phyloP scores from a whole-genome alignment of 257 asterid species.

The Voacanga thouarsii region DNA sequence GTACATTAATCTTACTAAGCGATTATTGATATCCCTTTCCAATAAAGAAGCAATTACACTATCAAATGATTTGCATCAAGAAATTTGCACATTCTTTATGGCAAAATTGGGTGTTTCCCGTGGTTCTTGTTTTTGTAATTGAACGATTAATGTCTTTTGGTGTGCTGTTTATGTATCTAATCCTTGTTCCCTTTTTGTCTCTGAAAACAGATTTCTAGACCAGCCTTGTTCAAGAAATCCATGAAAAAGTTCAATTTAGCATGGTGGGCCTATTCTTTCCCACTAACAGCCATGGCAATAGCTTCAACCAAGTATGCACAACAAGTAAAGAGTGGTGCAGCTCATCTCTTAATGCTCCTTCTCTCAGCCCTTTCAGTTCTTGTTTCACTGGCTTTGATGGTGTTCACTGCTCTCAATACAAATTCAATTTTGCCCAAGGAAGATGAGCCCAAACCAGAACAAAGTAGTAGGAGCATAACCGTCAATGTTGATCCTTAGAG shows the following conservation, averaged over 20 bases:
- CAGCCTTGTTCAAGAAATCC: conserved; percentile 53
- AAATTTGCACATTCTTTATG: too few relatives aligned
- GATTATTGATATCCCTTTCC: too few relatives aligned
- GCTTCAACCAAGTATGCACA: conserved; percentile 46
- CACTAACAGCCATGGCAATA: conserved; percentile 44
- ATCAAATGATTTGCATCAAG: neutral
- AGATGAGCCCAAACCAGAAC: neutral
- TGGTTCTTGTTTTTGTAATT: neutral
- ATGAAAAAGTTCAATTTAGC: conserved; percentile 41
- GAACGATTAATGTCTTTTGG: neutral
- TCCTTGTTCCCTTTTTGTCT: neutral
- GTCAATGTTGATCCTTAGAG: neutral
- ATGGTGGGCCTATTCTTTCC: conserved; percentile 65
- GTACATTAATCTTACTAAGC: too few relatives aligned
- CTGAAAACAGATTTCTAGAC: conserved; percentile 36
- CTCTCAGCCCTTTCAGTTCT: conserved; percentile 47
- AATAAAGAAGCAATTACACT: too few relatives aligned
- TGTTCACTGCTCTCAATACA: conserved; percentile 34
- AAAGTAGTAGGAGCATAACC: neutral
- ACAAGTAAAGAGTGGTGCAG: conserved; percentile 29
- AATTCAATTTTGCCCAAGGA: conserved; percentile 27
- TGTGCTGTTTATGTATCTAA: too few relatives aligned
- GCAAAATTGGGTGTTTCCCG: too few relatives aligned
- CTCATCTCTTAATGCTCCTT: conserved; percentile 35
- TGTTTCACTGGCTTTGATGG: conserved; percentile 34